Conservation (phyloP, 805 yeast species). For the Kodamaea neixiangensis region DNA sequence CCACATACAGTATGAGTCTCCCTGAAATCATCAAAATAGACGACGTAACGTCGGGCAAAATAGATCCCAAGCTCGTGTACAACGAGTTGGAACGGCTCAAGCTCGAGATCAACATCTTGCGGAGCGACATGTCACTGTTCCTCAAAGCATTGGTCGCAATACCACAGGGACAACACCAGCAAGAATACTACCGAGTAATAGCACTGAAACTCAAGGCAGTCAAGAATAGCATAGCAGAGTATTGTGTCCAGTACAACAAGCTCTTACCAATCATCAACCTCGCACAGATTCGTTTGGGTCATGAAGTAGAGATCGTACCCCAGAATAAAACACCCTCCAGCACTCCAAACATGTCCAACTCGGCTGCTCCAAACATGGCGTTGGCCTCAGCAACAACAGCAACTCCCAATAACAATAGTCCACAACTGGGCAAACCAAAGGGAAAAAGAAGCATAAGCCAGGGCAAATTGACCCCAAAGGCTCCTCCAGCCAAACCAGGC, state of each 20-base stretch:
- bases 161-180: constrained; percentile 32
- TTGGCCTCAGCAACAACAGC: background rate
- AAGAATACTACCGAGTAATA: constrained; percentile 39
- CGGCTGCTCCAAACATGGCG: background rate
- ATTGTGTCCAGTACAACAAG: constrained; percentile 45
- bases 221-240: constrained; percentile 41
- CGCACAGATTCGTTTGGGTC: constrained; percentile 51
- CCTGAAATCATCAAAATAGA: constrained; percentile 42
- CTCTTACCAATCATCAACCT: constrained; percentile 52
- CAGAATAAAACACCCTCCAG: constrained; percentile 11
- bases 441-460: background rate
- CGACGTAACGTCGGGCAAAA: constrained; percentile 44
- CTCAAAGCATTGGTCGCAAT: constrained; percentile 39
- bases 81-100: constrained; percentile 44
- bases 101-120: constrained; percentile 41
- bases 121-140: constrained; percentile 43
- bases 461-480: constrained; percentile 1
- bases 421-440: constrained; percentile 1
- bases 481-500: constrained; percentile 6
- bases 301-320: constrained; percentile 50
- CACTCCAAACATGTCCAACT: constrained; percentile 2
- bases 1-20: constrained; percentile 15
- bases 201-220: constrained; percentile 38
- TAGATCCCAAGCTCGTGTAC: constrained; percentile 44
- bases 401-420: background rate